Evolutionary conservation across 306 rosid genomes (phyloP), one percentile per base, ranked within the genome.

Genomic region (Cucumis hystrix): DNA sequence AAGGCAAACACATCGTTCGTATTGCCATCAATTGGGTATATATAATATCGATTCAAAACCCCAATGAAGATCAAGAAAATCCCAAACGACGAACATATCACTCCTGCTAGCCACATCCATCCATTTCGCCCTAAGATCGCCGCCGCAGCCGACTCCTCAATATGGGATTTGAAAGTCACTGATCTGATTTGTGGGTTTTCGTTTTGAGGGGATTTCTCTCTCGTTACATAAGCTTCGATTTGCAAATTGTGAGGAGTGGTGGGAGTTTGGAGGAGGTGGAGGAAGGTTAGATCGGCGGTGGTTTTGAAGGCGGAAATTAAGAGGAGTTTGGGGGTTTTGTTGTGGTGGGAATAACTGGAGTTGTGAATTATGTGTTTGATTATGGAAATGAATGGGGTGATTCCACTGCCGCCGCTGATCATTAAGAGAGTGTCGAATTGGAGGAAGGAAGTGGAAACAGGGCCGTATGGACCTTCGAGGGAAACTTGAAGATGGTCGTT

Each of bases 331-430:
- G 96, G 97, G 59, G 80, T 85, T 65, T 8, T 6, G n/a, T 52
- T 6, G n/a, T 52, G 80, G 71, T 14, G 70, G 80, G 57, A 45
- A 0, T 78, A 23, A 23, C 25, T 82, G 40, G 68, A 77, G 20
- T 78, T 21, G 66, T 76, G 83, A 33, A 90, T 64, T 6, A 92
- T 79, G 64, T 90, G 93, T 63, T 83, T 51, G 59, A 90, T 83
- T 69, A 88, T 90, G 57, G 97, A 92, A 49, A 90, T 81, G 78
- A 88, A 92, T 0, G 93, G 96, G 49, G 96, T 92, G 28, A 92
- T 88, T 10, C 96, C 97, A 54, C 93, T 90, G 79, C 97, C 96
- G 84, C 93, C 93, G 74, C 91, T 82, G 64, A 92, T 84, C 91
- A 92, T 85, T 78, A 87, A 84, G 14, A 90, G 83, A 0, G 81